Percentiles rank a stretch among this genome's conserved stretches.
Conservation (phyloP, 1,139 yeast species). For the Blastobotrys capitulatus region DNA sequence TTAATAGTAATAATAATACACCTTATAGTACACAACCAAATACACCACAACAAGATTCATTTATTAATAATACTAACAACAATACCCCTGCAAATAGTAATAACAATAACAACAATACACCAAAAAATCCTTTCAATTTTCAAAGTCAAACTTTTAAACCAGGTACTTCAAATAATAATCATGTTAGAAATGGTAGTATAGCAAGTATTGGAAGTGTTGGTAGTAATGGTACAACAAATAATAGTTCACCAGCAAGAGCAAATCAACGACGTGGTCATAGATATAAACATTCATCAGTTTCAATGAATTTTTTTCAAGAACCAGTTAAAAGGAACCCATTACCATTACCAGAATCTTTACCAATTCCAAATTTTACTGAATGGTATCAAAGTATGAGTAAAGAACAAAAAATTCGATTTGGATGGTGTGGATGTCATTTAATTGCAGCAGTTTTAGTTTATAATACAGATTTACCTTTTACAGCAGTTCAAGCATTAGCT, state of each 20-base stretch:
- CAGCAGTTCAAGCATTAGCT: conserved; percentile 71
- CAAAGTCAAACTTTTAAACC: conserved; percentile 13
- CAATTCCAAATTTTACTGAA: conserved; percentile 70
- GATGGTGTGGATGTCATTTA: conserved; percentile 67
- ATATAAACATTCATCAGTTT: conserved; percentile 94
- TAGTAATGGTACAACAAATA: too few relatives aligned
- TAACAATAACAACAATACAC: background rate
- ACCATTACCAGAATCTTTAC: conserved; percentile 70
- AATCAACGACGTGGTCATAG: conserved; percentile 85
- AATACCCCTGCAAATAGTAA: too few relatives aligned
- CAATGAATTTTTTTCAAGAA: conserved; percentile 92
- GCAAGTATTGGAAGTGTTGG: too few relatives aligned
- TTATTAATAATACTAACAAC: too few relatives aligned
- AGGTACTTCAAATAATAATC: too few relatives aligned
- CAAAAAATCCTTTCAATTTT: conserved; percentile 34
- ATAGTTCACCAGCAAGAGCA: conserved; percentile 3
- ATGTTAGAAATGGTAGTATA: too few relatives aligned
- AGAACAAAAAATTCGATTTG: conserved; percentile 51
- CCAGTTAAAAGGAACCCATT: conserved; percentile 71
- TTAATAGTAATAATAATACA: too few relatives aligned
- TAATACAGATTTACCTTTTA: conserved; percentile 46
- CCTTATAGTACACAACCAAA: too few relatives aligned
- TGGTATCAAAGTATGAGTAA: conserved; percentile 49
- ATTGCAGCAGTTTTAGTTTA: conserved; percentile 52
- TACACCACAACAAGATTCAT: too few relatives aligned